Conservation (phyloP, 257 asterid genomes). For the Gynochthodes officinalis region DNA sequence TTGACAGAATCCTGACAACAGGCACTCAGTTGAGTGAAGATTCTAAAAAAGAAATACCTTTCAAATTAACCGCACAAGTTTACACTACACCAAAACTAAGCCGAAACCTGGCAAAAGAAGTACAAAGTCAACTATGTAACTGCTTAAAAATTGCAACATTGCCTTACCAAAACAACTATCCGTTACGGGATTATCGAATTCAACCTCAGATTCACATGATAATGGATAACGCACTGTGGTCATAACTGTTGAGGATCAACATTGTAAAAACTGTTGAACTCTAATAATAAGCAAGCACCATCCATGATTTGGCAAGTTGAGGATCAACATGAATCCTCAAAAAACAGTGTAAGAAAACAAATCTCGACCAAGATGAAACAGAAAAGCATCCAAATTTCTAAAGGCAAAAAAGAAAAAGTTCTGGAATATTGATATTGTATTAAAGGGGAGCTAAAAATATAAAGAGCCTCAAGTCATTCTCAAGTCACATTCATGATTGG, state of each 20-base stretch:
- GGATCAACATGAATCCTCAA: conserved; percentile 21
- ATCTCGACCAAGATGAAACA: neutral
- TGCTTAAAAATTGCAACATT: neutral
- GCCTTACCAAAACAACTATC: neutral
- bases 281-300: no score
- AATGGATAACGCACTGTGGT: neutral
- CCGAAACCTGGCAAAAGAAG: neutral
- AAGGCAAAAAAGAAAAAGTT: neutral
- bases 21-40: neutral
- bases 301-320: conserved; percentile 13
- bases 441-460: conserved; percentile 7
- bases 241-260: no score
- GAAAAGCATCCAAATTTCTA: neutral
- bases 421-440: conserved; percentile 4
- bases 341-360: neutral
- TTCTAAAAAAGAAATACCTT: neutral
- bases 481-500: conserved; percentile 25
- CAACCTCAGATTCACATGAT: neutral
- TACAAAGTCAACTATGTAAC: neutral
- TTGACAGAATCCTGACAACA: neutral
- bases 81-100: neutral
- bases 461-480: conserved; percentile 29
- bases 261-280: neutral
- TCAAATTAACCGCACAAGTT: neutral
- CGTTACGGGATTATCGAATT: neutral